Evolutionary conservation across 1,139 yeast species (phyloP).

Genomic region (Zhuliangozyma blackwelliae): DNA sequence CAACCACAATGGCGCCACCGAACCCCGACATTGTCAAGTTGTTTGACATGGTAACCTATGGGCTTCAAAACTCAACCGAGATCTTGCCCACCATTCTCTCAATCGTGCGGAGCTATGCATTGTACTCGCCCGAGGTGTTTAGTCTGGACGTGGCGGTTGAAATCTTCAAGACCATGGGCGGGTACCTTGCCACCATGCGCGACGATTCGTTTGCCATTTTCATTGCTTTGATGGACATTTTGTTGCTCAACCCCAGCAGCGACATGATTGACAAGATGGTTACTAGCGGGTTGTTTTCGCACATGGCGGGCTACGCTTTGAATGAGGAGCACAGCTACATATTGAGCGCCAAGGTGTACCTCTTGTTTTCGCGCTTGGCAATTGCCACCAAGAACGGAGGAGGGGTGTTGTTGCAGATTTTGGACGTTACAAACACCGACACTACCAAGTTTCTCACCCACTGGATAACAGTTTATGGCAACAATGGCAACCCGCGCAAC

Average conservation of each 20-base stretch:
- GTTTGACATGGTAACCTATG: conserved; percentile 46
- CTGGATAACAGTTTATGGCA: conserved; percentile 39
- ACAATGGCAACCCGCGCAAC: conserved; percentile 64
- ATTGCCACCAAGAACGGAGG: conserved; percentile 17
- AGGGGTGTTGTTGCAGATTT: conserved; percentile 34
- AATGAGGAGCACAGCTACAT: conserved; percentile 46
- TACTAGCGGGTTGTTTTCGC: conserved; percentile 44
- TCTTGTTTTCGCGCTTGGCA: conserved; percentile 52
- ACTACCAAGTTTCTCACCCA: conserved; percentile 19
- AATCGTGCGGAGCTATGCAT: conserved; percentile 66
- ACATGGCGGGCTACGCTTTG: conserved; percentile 42
- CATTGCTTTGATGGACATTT: conserved; percentile 56
- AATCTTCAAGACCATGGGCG: conserved; percentile 51
- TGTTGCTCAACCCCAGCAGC: conserved; percentile 29
- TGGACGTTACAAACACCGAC: conserved; percentile 30
- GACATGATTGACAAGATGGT: conserved; percentile 32
- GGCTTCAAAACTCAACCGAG: conserved; percentile 66
- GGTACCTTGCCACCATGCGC: conserved; percentile 58
- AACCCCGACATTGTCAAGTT: conserved; percentile 34
- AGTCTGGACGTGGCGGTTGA: conserved; percentile 24
- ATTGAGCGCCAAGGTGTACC: conserved; percentile 47
- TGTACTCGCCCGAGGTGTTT: conserved; percentile 53
- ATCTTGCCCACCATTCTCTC: conserved; percentile 64
- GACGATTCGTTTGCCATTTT: conserved; percentile 64
- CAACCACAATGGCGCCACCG: conserved; percentile 6